Conservation (phyloP, 257 asterid species). For the Rauvolfia tetraphylla region DNA sequence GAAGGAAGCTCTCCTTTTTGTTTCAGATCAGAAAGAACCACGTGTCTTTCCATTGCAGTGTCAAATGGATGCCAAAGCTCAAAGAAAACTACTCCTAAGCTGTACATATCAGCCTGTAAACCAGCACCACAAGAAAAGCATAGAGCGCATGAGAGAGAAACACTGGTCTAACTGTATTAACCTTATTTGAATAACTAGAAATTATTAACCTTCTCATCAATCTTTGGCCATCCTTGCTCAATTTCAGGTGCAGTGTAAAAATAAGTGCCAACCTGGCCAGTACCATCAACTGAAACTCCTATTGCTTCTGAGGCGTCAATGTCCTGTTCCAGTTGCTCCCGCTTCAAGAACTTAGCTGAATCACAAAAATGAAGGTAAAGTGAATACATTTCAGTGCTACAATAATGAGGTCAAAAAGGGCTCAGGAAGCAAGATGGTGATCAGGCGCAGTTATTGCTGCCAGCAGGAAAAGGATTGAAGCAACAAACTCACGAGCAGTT, state of each 20-base stretch:
- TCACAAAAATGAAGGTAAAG: slow-evolving; percentile 11
- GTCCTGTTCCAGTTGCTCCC: slow-evolving; percentile 95
- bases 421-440: not conserved
- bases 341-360: slow-evolving; percentile 90
- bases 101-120: slow-evolving; percentile 87
- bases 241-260: slow-evolving; percentile 98
- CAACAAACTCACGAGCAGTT: not conserved
- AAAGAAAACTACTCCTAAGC: slow-evolving; percentile 87
- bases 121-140: slow-evolving; percentile 23
- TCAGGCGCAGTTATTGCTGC: not conserved
- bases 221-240: slow-evolving; percentile 98
- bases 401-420: not conserved
- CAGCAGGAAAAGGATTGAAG: not conserved
- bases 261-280: slow-evolving; percentile 95
- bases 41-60: slow-evolving; percentile 94
- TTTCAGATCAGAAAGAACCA: slow-evolving; percentile 79
- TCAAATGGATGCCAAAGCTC: slow-evolving; percentile 98
- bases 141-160: slow-evolving; percentile 17
- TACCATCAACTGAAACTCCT: slow-evolving; percentile 82
- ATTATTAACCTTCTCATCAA: slow-evolving; percentile 71
- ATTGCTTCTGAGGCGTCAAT: slow-evolving; percentile 61
- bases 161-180: slow-evolving; percentile 9
- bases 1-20: slow-evolving; percentile 87
- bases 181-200: slow-evolving; percentile 11
- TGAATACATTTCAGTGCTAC: not conserved